Base-by-base conservation (phyloP, 768 basidiomycete genomes). In the Collybia mongolica region DNA sequence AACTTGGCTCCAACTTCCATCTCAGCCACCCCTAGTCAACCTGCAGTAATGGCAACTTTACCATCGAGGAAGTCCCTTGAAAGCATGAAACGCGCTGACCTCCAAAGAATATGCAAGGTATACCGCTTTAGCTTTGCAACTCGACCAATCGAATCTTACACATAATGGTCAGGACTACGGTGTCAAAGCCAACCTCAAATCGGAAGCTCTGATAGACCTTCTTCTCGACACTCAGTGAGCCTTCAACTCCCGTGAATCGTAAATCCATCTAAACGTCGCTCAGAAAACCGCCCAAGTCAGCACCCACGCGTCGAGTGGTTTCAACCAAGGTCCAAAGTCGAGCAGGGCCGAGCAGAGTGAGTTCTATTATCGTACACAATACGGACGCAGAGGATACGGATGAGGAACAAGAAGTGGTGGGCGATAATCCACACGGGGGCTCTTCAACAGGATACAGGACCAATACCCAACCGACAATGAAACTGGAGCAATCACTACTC, bases 181-280 rank as follows among this genome's bases (percentile, higher is more conserved):
- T 51, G 81, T 92, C 53, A 88, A 80, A 67, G 90, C 90, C 39
- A 91, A 91, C 67, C 77, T 90, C 61, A 91, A 88, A 72, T 81
- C 86, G 19, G 87, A 90, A 60, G 83, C 81, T 41, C 72, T 92
- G 54, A 89, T 92, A 60, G 85, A 90, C 61, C 73, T 88, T 15
- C 70, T 92, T 22, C 70, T 88, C 12, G 81, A 85, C 57, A 77
- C 75, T 45, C 74, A 74, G 78, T 80, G 32, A 32, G 32, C 56
- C 46, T 71, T 63, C 43, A 44, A 17, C 45, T 40, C 36, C 43
- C 24, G 24, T 26, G 7, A 26, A 32, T 32, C 32, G 14, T 6
- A 11, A 11, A 5, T 12, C 5, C 3, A 32, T 23, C 32, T 29
- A 42, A 35, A 18, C 11, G 42, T 22, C 28, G 37, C 37, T 36